phyloP scores from a whole-genome alignment of 1,284 basidiomycete species.

The Coniophora puteana region DNA sequence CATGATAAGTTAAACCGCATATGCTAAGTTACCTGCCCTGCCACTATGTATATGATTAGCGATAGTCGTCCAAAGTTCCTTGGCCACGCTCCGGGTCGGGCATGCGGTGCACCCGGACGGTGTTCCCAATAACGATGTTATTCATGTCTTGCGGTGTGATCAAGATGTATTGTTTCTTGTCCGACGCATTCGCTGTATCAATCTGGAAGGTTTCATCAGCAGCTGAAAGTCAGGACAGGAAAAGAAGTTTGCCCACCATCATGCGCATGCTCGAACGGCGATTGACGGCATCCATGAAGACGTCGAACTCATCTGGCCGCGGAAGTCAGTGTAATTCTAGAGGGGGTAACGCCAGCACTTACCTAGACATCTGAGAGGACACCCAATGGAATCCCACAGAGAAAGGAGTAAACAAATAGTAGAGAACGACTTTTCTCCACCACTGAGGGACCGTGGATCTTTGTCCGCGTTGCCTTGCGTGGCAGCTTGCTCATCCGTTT shows the following conservation, averaged over 20 bases:
- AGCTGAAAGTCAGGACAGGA: neutral
- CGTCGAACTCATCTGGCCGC: conserved; percentile 79
- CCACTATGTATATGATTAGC: neutral
- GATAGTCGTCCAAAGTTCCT: conserved; percentile 37
- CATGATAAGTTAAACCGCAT: neutral
- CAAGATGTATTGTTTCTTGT: conserved; percentile 87
- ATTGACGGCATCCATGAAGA: conserved; percentile 96
- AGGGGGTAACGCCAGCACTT: conserved; percentile 23
- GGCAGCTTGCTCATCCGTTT: conserved; percentile 72
- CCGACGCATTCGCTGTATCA: conserved; percentile 79
- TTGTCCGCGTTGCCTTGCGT: conserved; percentile 63
- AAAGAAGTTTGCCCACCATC: conserved; percentile 57
- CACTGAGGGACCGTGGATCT: conserved; percentile 81
- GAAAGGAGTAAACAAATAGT: conserved; percentile 92
- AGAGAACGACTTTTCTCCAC: conserved; percentile 96
- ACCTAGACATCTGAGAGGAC: conserved; percentile 93
- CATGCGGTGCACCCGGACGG: conserved; percentile 76
- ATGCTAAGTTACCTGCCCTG: neutral
- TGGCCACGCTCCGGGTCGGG: conserved; percentile 73
- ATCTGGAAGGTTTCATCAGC: conserved; percentile 47
- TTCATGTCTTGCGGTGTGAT: conserved; percentile 90
- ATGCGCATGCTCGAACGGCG: conserved; percentile 88
- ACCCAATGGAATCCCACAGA: conserved; percentile 93
- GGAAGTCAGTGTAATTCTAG: conserved; percentile 7
- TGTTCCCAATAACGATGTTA: conserved; percentile 55